Percentiles rank a stretch among this genome's conserved stretches.
phyloP scores from a whole-genome alignment of 345 rosid species.

The Eucalyptus dawsonii region DNA sequence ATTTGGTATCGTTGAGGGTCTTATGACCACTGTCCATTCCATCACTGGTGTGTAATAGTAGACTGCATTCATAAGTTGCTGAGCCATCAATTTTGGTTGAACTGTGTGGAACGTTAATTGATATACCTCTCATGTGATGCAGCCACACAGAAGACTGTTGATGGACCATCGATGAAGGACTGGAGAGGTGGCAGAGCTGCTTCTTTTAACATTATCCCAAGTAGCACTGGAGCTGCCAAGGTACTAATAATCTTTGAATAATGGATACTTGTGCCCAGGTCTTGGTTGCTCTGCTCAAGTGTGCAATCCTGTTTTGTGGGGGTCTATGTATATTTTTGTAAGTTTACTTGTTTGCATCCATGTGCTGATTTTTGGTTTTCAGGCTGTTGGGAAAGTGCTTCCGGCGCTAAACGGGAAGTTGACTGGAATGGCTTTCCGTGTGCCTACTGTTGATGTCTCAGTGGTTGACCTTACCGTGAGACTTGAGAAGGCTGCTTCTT shows the following conservation, averaged over 20 bases:
- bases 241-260: not conserved
- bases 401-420: conserved; percentile 48
- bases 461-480: conserved; percentile 68
- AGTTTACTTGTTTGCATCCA: not conserved
- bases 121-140: not conserved
- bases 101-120: not conserved
- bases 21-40: conserved; percentile 65
- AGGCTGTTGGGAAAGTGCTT: conserved; percentile 67
- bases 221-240: conserved; percentile 81
- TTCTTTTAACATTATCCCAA: conserved; percentile 60
- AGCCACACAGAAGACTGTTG: conserved; percentile 71
- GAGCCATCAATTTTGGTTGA: not conserved
- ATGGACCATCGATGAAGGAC: conserved; percentile 75
- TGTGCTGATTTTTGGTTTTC: not conserved
- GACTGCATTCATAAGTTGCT: not conserved
- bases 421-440: conserved; percentile 72
- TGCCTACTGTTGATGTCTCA: conserved; percentile 65
- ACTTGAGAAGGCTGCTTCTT: conserved; percentile 42
- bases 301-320: not conserved
- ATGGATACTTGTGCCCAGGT: not conserved
- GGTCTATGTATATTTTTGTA: not conserved
- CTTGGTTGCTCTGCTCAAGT: not conserved
- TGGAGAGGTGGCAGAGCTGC: conserved; percentile 84
- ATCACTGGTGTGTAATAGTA: conserved; percentile 25
- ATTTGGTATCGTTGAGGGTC: conserved; percentile 68